Conservation (phyloP, 257 asterid genomes). For the Striga asiatica region DNA sequence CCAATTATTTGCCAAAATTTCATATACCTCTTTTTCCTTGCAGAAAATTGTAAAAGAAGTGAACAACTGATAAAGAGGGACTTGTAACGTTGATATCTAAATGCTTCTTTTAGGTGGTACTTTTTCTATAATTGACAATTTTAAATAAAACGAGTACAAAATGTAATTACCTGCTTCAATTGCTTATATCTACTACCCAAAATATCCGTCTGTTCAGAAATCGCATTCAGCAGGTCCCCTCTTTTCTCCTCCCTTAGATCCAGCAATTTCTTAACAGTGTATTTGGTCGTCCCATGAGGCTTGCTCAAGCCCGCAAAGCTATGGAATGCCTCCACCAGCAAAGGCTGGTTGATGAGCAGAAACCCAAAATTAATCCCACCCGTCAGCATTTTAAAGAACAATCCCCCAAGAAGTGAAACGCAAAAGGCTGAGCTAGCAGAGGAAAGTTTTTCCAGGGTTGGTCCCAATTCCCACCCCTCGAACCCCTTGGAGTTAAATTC, state of each 20-base stretch:
- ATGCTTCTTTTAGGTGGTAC: not conserved
- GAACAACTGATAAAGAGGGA: not conserved
- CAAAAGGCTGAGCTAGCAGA: conserved; percentile 44
- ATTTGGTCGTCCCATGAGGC: conserved; percentile 78
- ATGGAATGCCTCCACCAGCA: conserved; percentile 58
- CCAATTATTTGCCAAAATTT: not conserved
- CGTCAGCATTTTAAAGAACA: conserved; percentile 71
- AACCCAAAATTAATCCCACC: conserved; percentile 82
- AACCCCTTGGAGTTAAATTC: conserved; percentile 43
- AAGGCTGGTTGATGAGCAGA: conserved; percentile 56
- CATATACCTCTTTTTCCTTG: not conserved
- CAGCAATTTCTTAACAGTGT: conserved; percentile 68
- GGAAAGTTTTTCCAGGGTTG: conserved; percentile 43
- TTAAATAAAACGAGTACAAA: no score
- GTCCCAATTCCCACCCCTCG: conserved; percentile 64
- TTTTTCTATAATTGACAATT: not conserved
- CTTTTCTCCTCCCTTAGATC: conserved; percentile 54
- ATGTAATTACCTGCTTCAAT: conserved; percentile 86
- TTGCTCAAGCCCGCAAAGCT: conserved; percentile 74
- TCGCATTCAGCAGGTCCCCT: conserved; percentile 34
- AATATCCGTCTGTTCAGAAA: conserved; percentile 52
- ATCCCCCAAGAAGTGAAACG: conserved; percentile 68
- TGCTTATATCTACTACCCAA: conserved; percentile 55
- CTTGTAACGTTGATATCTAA: not conserved
- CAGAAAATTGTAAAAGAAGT: not conserved